Conservation (phyloP, 352 stramenopile genomes). For the Phytophthora chlamydospora region DNA sequence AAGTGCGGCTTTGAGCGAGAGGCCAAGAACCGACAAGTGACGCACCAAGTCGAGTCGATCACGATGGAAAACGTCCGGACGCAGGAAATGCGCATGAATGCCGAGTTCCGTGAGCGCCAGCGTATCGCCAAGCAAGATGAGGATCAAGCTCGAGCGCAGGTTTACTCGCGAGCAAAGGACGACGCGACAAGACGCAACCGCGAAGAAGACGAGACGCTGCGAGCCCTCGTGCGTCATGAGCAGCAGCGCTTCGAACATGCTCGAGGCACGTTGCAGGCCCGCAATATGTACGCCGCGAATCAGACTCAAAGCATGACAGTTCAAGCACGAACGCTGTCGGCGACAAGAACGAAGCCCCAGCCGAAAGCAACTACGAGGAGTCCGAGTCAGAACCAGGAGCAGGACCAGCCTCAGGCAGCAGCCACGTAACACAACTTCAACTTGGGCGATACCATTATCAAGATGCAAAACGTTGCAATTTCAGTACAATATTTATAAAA, state of each 20-base stretch:
- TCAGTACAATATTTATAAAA: too few relatives aligned
- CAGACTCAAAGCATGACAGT: conserved; percentile 46
- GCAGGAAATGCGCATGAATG: conserved; percentile 48
- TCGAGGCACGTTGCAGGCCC: conserved; percentile 58
- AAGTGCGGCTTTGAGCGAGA: conserved; percentile 71
- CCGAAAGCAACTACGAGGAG: conserved; percentile 2
- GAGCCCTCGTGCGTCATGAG: conserved; percentile 67
- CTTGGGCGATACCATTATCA: conserved; percentile 9
- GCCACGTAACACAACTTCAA: conserved; percentile 23
- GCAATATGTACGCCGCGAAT: conserved; percentile 71
- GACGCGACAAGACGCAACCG: conserved; percentile 45
- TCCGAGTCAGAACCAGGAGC: conserved; percentile 28
- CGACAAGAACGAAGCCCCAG: conserved; percentile 17
- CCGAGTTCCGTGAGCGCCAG: conserved; percentile 41
- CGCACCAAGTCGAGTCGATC: conserved; percentile 46
- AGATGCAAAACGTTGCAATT: neutral
- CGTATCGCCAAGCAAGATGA: conserved; percentile 24
- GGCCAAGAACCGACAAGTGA: conserved; percentile 54
- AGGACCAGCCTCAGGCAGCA: conserved; percentile 19
- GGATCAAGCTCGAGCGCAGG: conserved; percentile 21
- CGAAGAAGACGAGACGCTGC: conserved; percentile 69
- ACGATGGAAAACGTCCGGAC: conserved; percentile 55
- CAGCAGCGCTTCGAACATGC: conserved; percentile 59
- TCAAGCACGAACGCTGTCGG: conserved; percentile 35
- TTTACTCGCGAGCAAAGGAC: conserved; percentile 41